Percentiles rank a stretch among this genome's conserved stretches.
These are phyloP conservation scores for Emergomyces africanus DNA, from an alignment of 2,329 filamentous ascomycete species.

Conservation along the genomic window DNA sequence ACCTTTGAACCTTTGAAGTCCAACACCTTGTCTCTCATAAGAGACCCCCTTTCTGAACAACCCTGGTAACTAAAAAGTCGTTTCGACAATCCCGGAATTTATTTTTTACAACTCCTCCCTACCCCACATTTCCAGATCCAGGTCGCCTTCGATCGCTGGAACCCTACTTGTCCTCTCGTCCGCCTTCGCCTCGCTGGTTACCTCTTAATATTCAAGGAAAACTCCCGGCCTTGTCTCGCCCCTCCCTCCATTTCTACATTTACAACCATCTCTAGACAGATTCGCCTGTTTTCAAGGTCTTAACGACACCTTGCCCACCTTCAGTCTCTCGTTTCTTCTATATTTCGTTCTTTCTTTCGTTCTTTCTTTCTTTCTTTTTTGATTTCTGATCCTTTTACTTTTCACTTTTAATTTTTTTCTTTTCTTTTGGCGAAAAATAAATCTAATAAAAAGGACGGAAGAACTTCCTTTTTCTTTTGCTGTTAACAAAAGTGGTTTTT, in stretches of 20 bases:
- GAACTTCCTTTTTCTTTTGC: background rate
- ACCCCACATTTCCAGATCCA: background rate
- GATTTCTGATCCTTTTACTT: no score
- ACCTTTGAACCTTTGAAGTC: background rate
- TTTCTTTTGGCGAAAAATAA: background rate
- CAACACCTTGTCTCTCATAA: no score
- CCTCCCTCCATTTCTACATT: background rate
- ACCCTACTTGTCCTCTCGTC: background rate
- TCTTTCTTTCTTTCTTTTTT: no score
- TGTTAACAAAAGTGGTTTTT: background rate
- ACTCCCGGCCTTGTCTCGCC: background rate
- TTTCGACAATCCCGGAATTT: background rate
- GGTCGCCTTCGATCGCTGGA: background rate
- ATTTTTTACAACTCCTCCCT: background rate
- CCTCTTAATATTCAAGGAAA: background rate
- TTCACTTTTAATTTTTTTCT: no score
- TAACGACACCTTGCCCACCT: background rate
- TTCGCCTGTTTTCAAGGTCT: background rate
- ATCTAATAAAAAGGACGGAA: background rate
- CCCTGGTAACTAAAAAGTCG: background rate
- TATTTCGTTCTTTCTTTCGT: no score
- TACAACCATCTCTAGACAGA: background rate
- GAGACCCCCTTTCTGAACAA: background rate
- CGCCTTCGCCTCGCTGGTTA: background rate
- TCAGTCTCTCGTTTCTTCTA: background rate